Conservation (phyloP, 73 alveolate genomes). For the Paramecium biaurelia region DNA sequence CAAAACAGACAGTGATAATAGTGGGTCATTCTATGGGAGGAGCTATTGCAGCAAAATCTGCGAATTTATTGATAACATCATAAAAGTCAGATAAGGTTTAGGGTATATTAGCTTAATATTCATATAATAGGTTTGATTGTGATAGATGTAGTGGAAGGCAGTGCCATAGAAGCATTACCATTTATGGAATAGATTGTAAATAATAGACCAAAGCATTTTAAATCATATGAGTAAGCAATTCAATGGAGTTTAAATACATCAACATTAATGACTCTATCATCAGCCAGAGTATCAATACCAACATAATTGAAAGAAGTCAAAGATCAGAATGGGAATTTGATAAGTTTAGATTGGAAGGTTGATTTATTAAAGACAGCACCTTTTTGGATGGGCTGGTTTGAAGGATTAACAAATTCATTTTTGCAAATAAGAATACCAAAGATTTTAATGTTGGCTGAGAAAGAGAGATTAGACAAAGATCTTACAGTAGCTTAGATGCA, state of each 20-base stretch:
- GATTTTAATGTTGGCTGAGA: slow-evolving; percentile 90
- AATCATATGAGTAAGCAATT: slow-evolving; percentile 86
- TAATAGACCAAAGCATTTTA: slow-evolving; percentile 87
- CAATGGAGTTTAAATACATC: slow-evolving; percentile 79
- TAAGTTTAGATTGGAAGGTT: slow-evolving; percentile 82
- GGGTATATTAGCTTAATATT: neutral
- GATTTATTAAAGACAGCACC: slow-evolving; percentile 87
- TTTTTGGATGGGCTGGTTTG: slow-evolving; percentile 97
- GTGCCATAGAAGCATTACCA: slow-evolving; percentile 98
- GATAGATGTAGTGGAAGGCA: slow-evolving; percentile 97
- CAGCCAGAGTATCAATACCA: slow-evolving; percentile 94
- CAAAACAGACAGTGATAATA: slow-evolving; percentile 61
- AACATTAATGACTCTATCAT: slow-evolving; percentile 84
- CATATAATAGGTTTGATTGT: slow-evolving; percentile 81
- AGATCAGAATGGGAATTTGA: slow-evolving; percentile 63
- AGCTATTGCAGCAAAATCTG: slow-evolving; percentile 91
- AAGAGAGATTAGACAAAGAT: slow-evolving; percentile 96
- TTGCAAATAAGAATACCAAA: slow-evolving; percentile 85
- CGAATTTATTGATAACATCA: slow-evolving; percentile 68
- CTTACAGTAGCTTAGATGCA: slow-evolving; percentile 97
- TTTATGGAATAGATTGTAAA: slow-evolving; percentile 93
- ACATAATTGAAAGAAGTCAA: slow-evolving; percentile 75
- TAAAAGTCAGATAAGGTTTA: slow-evolving; percentile 66
- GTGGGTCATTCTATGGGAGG: slow-evolving; percentile 94
- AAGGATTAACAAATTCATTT: slow-evolving; percentile 90